Evolutionary conservation across 306 rosid genomes (phyloP), one percentile per base, ranked within the genome.

Genomic region (Fagus sylvatica): DNA sequence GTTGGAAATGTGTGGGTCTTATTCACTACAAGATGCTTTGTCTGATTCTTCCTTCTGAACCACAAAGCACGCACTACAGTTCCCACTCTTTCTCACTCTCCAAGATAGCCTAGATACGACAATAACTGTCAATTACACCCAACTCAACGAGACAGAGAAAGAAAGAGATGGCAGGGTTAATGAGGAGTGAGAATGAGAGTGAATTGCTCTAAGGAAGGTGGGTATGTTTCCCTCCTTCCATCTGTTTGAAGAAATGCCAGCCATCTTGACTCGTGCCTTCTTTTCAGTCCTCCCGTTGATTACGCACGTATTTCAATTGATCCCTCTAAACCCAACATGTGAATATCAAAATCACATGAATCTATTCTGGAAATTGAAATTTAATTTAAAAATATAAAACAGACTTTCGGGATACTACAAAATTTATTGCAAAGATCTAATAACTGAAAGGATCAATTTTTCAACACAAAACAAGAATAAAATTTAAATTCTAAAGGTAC

Each of bases 221-320:
- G 65, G 59, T 72, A 86, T 84, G 91, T 86, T 87, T 82, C 96
- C 92, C 69, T 87, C 88, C 87, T 85, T 79, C 96, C 95, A 77
- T 86, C 89, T 80, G 89, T 81, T 87, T 81, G 83, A 61, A 75
- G 87, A 89, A 79, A 78, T 64, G 89, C 87, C 78, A 81, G 85
- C 89, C 67, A 71, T 54, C 56, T 77, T 75, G 36, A 28, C 64
- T 71, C 78, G 41, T 17, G 37, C 55, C n/a, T 7, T 48, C 59
- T 6, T 13, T n/a, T n/a, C n/a, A 19, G 7, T 2, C 65, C 56
- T 80, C 80, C 92, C 87, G 85, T 78, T 64, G 71, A 78, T 83
- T 78, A n/a, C n/a, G n/a, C n/a, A n/a, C n/a, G n/a, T 75, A 62
- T 33, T 62, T 62, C 37, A 30, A 30, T 11, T 10, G 10, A 10